Conservation (phyloP, 2,329 filamentous ascomycete species). For the Hymenoscyphus repandus region DNA sequence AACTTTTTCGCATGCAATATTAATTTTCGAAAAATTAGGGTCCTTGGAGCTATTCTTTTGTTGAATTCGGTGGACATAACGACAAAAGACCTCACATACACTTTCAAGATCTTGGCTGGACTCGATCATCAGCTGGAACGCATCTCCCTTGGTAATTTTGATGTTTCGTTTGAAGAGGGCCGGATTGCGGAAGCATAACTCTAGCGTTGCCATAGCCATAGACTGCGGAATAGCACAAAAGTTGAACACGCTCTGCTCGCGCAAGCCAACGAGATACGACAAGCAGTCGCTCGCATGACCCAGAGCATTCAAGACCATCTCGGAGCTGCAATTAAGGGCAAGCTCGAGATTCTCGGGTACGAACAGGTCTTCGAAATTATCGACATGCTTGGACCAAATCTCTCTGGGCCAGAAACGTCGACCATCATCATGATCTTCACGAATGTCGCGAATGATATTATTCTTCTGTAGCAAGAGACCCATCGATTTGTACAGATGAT, state of each 20-base stretch:
- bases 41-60: constrained; percentile 92
- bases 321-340: constrained; percentile 79
- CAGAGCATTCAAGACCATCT: constrained; percentile 90
- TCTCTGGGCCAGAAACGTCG: constrained; percentile 92
- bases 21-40: constrained; percentile 88
- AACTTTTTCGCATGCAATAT: constrained; percentile 81
- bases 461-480: constrained; percentile 96
- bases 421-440: constrained; percentile 82
- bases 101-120: constrained; percentile 84
- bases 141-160: constrained; percentile 94
- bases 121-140: constrained; percentile 85
- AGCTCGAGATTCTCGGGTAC: constrained; percentile 70
- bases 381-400: constrained; percentile 93
- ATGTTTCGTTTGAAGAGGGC: constrained; percentile 79
- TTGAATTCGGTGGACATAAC: constrained; percentile 75
- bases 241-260: constrained; percentile 97
- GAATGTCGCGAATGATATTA: constrained; percentile 95
- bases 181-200: constrained; percentile 94
- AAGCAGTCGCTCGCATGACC: constrained; percentile 85
- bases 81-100: constrained; percentile 76
- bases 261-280: constrained; percentile 94
- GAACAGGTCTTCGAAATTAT: constrained; percentile 85
- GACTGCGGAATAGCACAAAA: constrained; percentile 94
- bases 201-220: constrained; percentile 95
- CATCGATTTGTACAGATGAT: constrained; percentile 88